Evolutionary conservation across 108 stramenopile genomes (phyloP).

Genomic region (Cyclotella choctawhatcheeana): DNA sequence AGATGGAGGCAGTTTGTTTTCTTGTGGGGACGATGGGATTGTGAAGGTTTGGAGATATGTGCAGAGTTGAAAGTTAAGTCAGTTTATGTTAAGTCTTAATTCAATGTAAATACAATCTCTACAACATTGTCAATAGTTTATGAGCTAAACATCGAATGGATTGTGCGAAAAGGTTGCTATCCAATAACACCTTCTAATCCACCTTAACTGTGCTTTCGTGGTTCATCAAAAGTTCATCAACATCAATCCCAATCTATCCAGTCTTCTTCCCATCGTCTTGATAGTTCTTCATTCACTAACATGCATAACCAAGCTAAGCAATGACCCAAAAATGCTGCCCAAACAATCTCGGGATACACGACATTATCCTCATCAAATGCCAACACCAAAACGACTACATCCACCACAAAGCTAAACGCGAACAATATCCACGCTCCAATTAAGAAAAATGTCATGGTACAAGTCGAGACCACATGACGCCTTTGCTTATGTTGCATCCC

Average conservation of each 20-base stretch:
- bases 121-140: no score
- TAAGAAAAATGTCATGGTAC: slow-evolving; percentile 21
- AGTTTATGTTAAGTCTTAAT: no score
- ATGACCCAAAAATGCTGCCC: slow-evolving; percentile 21
- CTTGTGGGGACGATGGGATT: slow-evolving; percentile 91
- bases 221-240: slow-evolving; percentile 8
- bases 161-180: neutral
- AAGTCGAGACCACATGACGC: neutral
- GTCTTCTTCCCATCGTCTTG: slow-evolving; percentile 5
- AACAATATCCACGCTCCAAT: slow-evolving; percentile 28
- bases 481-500: slow-evolving; percentile 29
- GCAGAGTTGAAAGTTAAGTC: slow-evolving; percentile 15
- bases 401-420: slow-evolving; percentile 22
- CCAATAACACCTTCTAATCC: neutral
- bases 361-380: slow-evolving; percentile 38
- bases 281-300: slow-evolving; percentile 11
- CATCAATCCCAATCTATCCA: slow-evolving; percentile 8
- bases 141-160: no score
- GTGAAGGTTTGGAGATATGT: slow-evolving; percentile 87
- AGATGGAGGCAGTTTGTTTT: slow-evolving; percentile 74
- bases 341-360: slow-evolving; percentile 16
- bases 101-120: no score
- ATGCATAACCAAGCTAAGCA: neutral
- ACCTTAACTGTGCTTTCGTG: no score
- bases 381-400: slow-evolving; percentile 29